Evolutionary conservation across 345 rosid genomes (phyloP).

Genomic region (Isatis tinctoria): DNA sequence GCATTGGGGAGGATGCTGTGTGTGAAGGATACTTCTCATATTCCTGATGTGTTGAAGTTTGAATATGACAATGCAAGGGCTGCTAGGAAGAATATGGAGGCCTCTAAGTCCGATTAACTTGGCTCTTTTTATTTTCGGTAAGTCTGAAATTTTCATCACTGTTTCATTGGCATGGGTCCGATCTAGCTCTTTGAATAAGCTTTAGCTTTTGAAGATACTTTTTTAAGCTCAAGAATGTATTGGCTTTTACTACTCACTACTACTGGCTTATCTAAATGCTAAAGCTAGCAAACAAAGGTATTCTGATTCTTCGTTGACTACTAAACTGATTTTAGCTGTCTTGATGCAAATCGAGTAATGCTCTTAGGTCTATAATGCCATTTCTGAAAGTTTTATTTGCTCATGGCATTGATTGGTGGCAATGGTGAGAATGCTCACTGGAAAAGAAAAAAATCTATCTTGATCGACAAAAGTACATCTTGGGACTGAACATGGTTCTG

Average conservation of each 20-base stretch:
- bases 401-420: neutral
- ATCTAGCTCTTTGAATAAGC: neutral
- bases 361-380: neutral
- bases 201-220: neutral
- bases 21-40: constrained; percentile 94
- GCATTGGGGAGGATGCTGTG: constrained; percentile 62
- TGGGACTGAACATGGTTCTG: neutral
- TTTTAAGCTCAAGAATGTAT: neutral
- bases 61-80: constrained; percentile 94
- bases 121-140: constrained; percentile 29
- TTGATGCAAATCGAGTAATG: no score
- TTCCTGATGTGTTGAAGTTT: constrained; percentile 74
- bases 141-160: neutral
- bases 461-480: neutral
- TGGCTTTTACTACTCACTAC: neutral
- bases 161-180: neutral
- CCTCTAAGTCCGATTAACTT: constrained; percentile 44
- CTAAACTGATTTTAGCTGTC: no score
- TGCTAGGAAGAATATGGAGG: constrained; percentile 48
- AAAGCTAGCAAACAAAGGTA: neutral
- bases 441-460: no score
- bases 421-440: neutral
- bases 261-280: neutral
- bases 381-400: no score
- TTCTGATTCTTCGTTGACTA: neutral